phyloP scores from a whole-genome alignment of 768 basidiomycete genomes.

The Rhizopogon sp. region DNA sequence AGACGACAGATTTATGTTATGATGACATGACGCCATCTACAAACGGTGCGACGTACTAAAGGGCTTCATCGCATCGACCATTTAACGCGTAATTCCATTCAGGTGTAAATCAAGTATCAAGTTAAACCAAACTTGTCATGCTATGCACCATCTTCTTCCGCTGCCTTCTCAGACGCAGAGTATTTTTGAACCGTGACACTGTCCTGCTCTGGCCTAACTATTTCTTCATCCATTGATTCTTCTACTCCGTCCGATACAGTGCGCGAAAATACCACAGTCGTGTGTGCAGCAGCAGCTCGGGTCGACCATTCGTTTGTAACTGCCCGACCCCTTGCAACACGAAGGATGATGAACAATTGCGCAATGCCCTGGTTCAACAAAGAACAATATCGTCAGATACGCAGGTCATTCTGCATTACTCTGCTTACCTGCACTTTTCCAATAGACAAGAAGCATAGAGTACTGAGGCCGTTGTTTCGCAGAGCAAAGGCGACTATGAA shows the following conservation, averaged over 20 bases:
- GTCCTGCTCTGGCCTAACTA: not conserved
- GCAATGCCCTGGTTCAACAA: constrained; percentile 25
- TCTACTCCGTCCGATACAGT: not conserved
- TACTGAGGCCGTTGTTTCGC: constrained; percentile 18
- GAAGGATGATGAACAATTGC: constrained; percentile 30
- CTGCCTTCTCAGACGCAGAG: not conserved
- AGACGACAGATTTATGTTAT: no score
- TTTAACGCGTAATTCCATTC: not conserved
- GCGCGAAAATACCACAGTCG: not conserved
- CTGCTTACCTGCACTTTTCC: constrained; percentile 25
- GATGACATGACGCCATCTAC: no score
- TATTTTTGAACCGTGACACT: not conserved
- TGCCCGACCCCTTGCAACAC: constrained; percentile 27
- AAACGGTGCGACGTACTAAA: no score
- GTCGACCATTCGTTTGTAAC: constrained; percentile 6
- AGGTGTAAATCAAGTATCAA: not conserved
- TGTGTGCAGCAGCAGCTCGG: not conserved
- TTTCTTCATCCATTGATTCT: no score
- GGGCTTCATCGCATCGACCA: no score
- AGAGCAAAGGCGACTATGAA: constrained; percentile 28
- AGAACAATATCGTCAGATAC: not conserved
- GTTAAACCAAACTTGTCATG: not conserved
- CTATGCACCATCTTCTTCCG: not conserved
- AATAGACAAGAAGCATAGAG: constrained; percentile 27
- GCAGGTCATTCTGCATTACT: not conserved